Conservation (phyloP, 257 asterid genomes). For the Przewalskia tangutica region DNA sequence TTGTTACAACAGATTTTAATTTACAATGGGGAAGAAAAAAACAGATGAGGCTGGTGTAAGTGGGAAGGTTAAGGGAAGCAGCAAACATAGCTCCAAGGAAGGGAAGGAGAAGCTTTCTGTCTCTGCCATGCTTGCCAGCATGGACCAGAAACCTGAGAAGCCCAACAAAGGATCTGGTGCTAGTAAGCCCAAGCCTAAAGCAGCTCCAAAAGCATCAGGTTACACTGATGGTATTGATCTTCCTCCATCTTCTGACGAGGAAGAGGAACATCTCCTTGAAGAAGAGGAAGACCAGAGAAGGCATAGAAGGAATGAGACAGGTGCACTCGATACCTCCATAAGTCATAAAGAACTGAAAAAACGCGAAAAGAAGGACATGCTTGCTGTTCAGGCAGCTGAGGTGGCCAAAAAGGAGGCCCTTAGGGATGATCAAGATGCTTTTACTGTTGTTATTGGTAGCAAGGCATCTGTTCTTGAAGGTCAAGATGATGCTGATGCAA, state of each 20-base stretch:
- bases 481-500: conserved; percentile 53
- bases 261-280: conserved; percentile 24
- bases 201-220: conserved; percentile 29
- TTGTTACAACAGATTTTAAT: neutral
- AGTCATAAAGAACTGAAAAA: conserved; percentile 43
- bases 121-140: conserved; percentile 46
- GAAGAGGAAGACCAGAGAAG: conserved; percentile 23
- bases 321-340: conserved; percentile 27
- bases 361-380: conserved; percentile 48
- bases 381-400: conserved; percentile 40
- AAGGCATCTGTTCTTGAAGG: conserved; percentile 56
- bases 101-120: conserved; percentile 39
- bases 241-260: conserved; percentile 59
- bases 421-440: conserved; percentile 62
- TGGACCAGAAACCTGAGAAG: conserved; percentile 51
- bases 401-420: conserved; percentile 47
- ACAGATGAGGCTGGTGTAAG: conserved; percentile 35
- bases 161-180: conserved; percentile 31
- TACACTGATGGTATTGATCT: conserved; percentile 44
- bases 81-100: conserved; percentile 22
- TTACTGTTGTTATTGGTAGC: conserved; percentile 57
- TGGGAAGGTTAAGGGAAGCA: conserved; percentile 36
- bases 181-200: conserved; percentile 35
- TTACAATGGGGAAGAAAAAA: conserved; percentile 52
- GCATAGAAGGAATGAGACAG: conserved; percentile 19